A percentile compares a stretch with the other conserved stretches of the same genome.
Conservation (phyloP, 208 protist species). For the Trypanosoma cruzi region DNA sequence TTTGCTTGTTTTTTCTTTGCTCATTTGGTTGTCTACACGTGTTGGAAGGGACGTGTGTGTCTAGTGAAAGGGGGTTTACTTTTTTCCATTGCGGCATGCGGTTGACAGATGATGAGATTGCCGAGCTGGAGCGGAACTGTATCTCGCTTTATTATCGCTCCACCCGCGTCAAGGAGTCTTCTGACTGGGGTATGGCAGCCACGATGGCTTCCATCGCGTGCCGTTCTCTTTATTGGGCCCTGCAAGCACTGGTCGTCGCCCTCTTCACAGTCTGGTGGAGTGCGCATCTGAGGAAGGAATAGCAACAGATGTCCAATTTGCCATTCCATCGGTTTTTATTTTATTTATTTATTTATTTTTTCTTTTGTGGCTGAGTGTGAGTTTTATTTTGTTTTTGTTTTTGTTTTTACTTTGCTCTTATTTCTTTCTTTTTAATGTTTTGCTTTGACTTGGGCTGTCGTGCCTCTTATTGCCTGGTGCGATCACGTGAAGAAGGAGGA, state of each 20-base stretch:
- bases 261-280: slow-evolving; percentile 29
- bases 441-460: background rate
- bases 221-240: slow-evolving; percentile 20
- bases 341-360: slow-evolving; percentile 15
- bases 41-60: background rate
- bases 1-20: background rate
- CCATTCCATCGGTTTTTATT: background rate
- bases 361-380: too few relatives aligned
- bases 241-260: slow-evolving; percentile 16
- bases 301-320: background rate
- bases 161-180: background rate
- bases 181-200: background rate
- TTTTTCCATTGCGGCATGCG: slow-evolving; percentile 13
- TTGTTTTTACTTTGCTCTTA: slow-evolving; percentile 7
- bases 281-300: slow-evolving; percentile 8
- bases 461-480: background rate
- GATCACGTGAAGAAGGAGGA: too few relatives aligned
- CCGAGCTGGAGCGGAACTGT: slow-evolving; percentile 27
- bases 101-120: slow-evolving; percentile 31
- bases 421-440: background rate
- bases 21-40: background rate
- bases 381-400: slow-evolving; percentile 23
- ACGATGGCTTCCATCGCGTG: slow-evolving; percentile 10
- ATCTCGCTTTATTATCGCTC: slow-evolving; percentile 26
- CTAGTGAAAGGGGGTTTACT: background rate